These are phyloP conservation scores for Solanum hybrid DNA, from an alignment of 305 asterid species.

Conservation along the genomic window DNA sequence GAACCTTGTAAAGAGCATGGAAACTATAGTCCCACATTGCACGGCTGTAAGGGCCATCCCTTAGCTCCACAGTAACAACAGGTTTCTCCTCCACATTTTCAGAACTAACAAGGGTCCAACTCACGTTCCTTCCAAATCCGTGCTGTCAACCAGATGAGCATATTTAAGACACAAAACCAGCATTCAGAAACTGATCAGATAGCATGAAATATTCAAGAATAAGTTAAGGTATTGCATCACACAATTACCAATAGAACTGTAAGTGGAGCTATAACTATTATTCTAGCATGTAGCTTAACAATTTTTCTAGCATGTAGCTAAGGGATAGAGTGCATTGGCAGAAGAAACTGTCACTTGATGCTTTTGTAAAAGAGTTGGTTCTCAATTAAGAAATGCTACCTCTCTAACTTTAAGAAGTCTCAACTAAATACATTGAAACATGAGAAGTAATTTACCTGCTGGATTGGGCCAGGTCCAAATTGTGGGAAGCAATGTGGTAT, in stretches of 20 bases:
- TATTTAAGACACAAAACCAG: slow-evolving; percentile 16
- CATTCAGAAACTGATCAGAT: slow-evolving; percentile 9
- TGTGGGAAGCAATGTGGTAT: slow-evolving; percentile 98
- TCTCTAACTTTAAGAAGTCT: background rate
- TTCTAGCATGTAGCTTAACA: background rate
- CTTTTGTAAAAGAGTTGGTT: background rate
- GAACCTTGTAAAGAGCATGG: slow-evolving; percentile 74
- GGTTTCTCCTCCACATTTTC: slow-evolving; percentile 71
- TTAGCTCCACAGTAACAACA: slow-evolving; percentile 67
- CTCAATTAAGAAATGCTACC: background rate
- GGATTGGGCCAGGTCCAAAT: slow-evolving; percentile 89
- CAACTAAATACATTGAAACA: background rate
- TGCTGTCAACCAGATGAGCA: slow-evolving; percentile 49
- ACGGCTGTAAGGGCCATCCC: slow-evolving; percentile 82
- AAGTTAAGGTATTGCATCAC: background rate
- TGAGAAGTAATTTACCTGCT: slow-evolving; percentile 51
- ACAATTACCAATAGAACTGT: background rate
- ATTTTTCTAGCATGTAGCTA: background rate
- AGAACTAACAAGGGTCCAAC: slow-evolving; percentile 60
- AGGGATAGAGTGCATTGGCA: background rate
- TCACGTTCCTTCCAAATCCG: slow-evolving; percentile 92
- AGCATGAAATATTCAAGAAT: background rate
- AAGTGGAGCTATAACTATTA: background rate
- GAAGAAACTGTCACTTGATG: background rate
- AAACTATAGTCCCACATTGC: slow-evolving; percentile 94